Base-by-base conservation (phyloP, 2,329 filamentous ascomycete genomes). In the Ophiognomonia clavigignenti-juglandacearum region DNA sequence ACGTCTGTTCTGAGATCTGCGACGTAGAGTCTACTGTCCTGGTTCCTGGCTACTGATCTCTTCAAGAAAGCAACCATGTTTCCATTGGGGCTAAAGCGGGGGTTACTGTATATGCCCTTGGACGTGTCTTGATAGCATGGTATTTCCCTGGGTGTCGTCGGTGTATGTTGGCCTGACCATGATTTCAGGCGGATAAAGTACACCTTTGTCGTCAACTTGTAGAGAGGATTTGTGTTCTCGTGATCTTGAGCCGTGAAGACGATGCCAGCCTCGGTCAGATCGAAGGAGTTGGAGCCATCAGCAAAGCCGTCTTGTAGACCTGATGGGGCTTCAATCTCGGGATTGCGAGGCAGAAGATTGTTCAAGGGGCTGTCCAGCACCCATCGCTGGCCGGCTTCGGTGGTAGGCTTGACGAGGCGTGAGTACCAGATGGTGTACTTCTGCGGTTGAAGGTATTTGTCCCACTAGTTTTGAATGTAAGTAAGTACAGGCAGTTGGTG, bases 381-480 rank as follows among this genome's bases (percentile, higher is more conserved):
- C 66, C 65, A 70, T 16, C 20, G 40, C 4, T 22, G 4, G 16
- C 19, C 19, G 14, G 4, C 4, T 5, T 47, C 36, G 11, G 52
- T 48, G 6, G 59, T 57, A 14, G 43, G 43, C 7, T 44, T 53
- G 31, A 56, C 47, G 16, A 71, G 55, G 10, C 55, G 59, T 9
- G 61, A 64, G 55, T 69, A 71, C 63, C 67, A 72, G 22, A 72
- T 61, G 4, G 59, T 53, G 43, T 65, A 61, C 18, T 56, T 61
- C 32, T 64, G 56, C 7, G 58, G 54, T 19, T 58, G 60, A 20
- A 55, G 55, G 27, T 64, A 63, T 1, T 56, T 46, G 45, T 65
- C 60, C 61, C 61, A 64, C 62, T 70, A 42, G 14, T n/a, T n/a
- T n/a, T 4, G 5, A 39, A 24, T 4, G 37, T 37, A 40, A 36